Conservation (phyloP, 768 basidiomycete species). For the Lactarius indigo region DNA sequence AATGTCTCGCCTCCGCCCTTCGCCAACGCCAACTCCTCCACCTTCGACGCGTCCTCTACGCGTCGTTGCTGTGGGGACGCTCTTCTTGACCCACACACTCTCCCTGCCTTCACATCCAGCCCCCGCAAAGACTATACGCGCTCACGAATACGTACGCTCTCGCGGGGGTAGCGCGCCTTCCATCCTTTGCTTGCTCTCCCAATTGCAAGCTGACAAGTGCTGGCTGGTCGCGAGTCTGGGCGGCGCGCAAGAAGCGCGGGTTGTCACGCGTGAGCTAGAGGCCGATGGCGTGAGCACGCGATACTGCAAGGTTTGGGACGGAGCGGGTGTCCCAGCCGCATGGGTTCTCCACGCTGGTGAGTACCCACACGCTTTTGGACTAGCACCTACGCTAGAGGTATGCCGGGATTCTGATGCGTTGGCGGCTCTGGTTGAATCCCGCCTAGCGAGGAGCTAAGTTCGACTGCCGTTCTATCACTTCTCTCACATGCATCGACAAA, state of each 20-base stretch:
- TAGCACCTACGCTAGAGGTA: neutral
- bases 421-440: neutral
- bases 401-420: neutral
- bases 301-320: constrained; percentile 71
- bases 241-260: constrained; percentile 64
- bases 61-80: constrained; percentile 74
- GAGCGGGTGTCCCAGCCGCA: constrained; percentile 70
- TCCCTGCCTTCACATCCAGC: constrained; percentile 56
- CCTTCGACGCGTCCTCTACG: constrained; percentile 45
- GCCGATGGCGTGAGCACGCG: constrained; percentile 63
- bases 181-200: constrained; percentile 66
- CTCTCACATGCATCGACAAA: neutral
- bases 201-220: constrained; percentile 62
- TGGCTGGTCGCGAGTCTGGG: constrained; percentile 72
- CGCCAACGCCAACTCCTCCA: constrained; percentile 17
- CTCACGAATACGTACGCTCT: constrained; percentile 62
- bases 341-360: constrained; percentile 77
- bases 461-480: neutral
- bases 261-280: constrained; percentile 62
- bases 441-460: neutral
- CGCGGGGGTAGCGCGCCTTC: constrained; percentile 74
- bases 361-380: constrained; percentile 21
- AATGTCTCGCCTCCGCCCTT: constrained; percentile 32
- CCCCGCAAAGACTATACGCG: constrained; percentile 57
- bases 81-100: constrained; percentile 75